Base-by-base conservation (phyloP, 2,329 filamentous ascomycete species). In the Trichoderma aggressivum region DNA sequence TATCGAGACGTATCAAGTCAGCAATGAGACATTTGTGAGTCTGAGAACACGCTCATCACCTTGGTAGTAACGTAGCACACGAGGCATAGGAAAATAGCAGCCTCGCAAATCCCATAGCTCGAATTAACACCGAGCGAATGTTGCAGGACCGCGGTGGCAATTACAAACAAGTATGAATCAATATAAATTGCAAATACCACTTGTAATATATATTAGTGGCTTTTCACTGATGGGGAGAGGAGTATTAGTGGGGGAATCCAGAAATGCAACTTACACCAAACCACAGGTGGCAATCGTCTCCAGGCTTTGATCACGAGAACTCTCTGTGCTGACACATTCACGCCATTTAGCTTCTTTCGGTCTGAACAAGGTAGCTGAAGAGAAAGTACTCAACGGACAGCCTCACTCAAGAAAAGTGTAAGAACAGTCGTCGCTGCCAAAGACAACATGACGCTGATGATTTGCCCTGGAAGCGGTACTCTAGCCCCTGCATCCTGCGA, bases 11-110 rank as follows among this genome's bases (percentile, higher is more conserved):
- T 16, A 53, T 30, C 21, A 47, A n/a, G n/a, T 50, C 16, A 47
- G 39, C 28, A 58, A 50, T 28, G 21, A 18, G 14, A 14, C 4
- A 36, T 2, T 32, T 21, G n/a, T 14, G 11, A 26, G 7, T 30
- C 1, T 30, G 50, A 24, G 34, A 47, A 3, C 8, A 14, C 12
- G 2, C 3, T 7, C 28, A 67, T 63, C 66, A 90, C 86, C 81
- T 91, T 91, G 3, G 88, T 89, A 2, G 87, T 87, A 65, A 91
- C 83, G 75, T 91, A 91, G 74, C 86, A 90, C 7, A 85, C 79
- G 2, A 91, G 81, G 76, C 89, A 91, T 1, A 91, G 80, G 7
- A 90, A 73, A 53, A 91, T 88, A 7, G 88, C 87, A 7, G 85
- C 84, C 58, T 87, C 84, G 76, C 89, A 91, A 5, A 87, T 81